These are phyloP conservation scores for Botrytis galanthina DNA, from an alignment of 2,329 filamentous ascomycete genomes.

Conservation along the genomic window DNA sequence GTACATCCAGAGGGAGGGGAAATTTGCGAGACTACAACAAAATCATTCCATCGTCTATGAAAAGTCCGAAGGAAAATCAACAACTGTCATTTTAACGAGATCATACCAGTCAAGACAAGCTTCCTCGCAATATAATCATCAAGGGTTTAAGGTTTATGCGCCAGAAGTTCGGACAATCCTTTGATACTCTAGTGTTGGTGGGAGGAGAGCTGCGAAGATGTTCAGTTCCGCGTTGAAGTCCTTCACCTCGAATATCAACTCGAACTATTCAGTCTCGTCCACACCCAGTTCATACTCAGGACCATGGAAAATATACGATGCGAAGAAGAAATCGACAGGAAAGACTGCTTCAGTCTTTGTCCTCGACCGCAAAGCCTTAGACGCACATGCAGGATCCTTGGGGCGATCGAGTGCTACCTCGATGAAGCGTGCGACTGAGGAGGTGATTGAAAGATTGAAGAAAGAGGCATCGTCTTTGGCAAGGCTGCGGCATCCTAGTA, in stretches of 20 bases:
- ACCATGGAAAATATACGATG: constrained; percentile 96
- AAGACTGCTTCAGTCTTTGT: constrained; percentile 90
- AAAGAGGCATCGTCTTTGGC: constrained; percentile 89
- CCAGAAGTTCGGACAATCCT: not conserved
- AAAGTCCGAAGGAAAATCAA: not conserved
- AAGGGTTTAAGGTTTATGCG: constrained; percentile 10
- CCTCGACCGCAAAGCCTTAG: constrained; percentile 85
- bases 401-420: constrained; percentile 62
- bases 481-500: constrained; percentile 82
- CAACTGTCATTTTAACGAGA: not conserved
- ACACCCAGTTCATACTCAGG: constrained; percentile 77
- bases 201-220: constrained; percentile 28
- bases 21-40: not conserved
- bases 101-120: not conserved
- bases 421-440: constrained; percentile 79
- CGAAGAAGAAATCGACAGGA: constrained; percentile 92
- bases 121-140: not conserved
- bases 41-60: too few species aligned
- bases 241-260: constrained; percentile 86
- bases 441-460: constrained; percentile 86
- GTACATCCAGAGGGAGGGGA: not conserved
- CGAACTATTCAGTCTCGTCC: constrained; percentile 82
- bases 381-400: constrained; percentile 62
- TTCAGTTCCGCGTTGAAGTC: constrained; percentile 77
- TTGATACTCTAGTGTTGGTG: constrained; percentile 12